Conservation (phyloP, 2,329 filamentous ascomycete genomes). For the Colletotrichum echinochloae region DNA sequence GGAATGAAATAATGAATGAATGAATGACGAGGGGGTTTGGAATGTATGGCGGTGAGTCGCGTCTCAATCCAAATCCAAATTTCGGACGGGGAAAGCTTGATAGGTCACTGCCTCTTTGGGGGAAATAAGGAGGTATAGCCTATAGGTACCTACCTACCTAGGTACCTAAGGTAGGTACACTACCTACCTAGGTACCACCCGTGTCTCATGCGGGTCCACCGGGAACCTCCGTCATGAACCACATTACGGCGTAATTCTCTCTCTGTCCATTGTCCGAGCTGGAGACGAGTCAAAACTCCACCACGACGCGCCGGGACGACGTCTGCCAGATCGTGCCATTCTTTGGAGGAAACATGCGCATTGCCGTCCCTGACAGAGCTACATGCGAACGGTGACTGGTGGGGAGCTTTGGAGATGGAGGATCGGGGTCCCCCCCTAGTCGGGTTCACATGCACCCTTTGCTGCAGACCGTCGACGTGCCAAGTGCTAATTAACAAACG, state of each 20-base stretch:
- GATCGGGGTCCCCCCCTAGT: background rate
- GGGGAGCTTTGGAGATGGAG: background rate
- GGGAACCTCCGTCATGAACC: background rate
- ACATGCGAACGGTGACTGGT: background rate
- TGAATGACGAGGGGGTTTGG: background rate
- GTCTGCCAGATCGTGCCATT: constrained; percentile 10
- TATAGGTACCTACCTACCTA: too few relatives aligned
- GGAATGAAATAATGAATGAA: background rate
- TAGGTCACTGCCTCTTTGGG: constrained; percentile 34
- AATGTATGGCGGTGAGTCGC: constrained; percentile 31
- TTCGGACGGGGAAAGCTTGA: constrained; percentile 19
- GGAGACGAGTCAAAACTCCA: background rate
- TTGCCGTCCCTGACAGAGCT: background rate
- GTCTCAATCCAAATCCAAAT: constrained; percentile 24
- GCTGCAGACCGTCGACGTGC: background rate
- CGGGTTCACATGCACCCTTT: background rate
- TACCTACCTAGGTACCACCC: background rate
- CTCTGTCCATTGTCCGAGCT: background rate
- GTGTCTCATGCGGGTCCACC: constrained; percentile 15
- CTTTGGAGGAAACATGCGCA: background rate
- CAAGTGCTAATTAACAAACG: too few relatives aligned
- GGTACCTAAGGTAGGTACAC: too few relatives aligned
- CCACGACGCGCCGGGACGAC: background rate
- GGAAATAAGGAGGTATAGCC: too few relatives aligned
- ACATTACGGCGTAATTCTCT: too few relatives aligned